Percentiles rank a stretch among this genome's conserved stretches.
Evolutionary conservation across 768 basidiomycete genomes (phyloP).

Genomic region (Lentinula guzmanii): DNA sequence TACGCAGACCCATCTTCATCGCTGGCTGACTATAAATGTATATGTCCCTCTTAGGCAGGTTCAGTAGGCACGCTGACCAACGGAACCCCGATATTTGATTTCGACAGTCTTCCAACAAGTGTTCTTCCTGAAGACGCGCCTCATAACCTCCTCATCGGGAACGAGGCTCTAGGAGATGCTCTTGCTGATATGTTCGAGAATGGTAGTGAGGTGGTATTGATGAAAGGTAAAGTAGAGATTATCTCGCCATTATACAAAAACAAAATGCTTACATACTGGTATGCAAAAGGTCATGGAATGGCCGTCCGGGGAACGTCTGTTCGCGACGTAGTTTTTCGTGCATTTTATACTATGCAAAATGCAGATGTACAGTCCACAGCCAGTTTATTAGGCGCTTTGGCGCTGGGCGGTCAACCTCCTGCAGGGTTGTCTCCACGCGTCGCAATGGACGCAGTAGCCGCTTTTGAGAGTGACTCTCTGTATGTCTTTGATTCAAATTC

Average conservation of each 20-base stretch:
- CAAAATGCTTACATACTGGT: neutral
- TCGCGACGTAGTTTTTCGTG: slow-evolving; percentile 14
- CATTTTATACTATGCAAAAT: slow-evolving; percentile 14
- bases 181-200: slow-evolving; percentile 11
- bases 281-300: slow-evolving; percentile 14
- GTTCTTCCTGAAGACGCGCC: slow-evolving; percentile 9
- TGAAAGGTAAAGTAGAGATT: slow-evolving; percentile 8
- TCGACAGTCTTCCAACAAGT: slow-evolving; percentile 7
- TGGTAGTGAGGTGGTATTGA: slow-evolving; percentile 14
- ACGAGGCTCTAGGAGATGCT: slow-evolving; percentile 13
- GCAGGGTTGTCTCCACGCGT: slow-evolving; percentile 10
- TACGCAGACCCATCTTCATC: neutral
- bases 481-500: neutral
- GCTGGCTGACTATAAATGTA: neutral
- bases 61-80: neutral
- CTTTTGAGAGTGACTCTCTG: slow-evolving; percentile 8
- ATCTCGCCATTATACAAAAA: too few relatives aligned
- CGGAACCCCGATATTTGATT: slow-evolving; percentile 15
- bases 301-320: slow-evolving; percentile 12
- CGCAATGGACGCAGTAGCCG: slow-evolving; percentile 10
- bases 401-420: neutral
- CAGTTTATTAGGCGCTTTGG: slow-evolving; percentile 12
- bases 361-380: slow-evolving; percentile 14
- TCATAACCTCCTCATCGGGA: slow-evolving; percentile 14
- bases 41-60: slow-evolving; percentile 6